These are phyloP conservation scores for Kickxella alabastrina DNA, from an alignment of 192 early-diverging fungal genomes.

Conservation along the genomic window DNA sequence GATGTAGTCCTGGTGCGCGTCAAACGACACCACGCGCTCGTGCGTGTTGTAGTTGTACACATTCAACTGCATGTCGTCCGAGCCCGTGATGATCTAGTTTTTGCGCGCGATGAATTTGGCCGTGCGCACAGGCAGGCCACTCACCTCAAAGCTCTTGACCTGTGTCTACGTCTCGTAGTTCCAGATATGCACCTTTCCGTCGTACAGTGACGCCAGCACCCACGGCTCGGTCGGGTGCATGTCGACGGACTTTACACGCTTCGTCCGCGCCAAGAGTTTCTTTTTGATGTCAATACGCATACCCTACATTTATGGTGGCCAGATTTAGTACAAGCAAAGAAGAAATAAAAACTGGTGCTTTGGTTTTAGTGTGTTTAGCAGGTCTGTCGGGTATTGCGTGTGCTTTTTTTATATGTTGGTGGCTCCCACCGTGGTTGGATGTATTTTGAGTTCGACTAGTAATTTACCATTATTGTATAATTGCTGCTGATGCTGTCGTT, in stretches of 20 bases:
- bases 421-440: no score
- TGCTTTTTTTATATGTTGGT: no score
- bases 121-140: slow-evolving; percentile 93
- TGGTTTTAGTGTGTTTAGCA: no score
- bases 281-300: slow-evolving; percentile 59
- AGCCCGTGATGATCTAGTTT: slow-evolving; percentile 93
- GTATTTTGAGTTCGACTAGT: neutral
- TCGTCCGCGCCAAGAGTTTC: slow-evolving; percentile 64
- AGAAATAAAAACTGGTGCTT: no score
- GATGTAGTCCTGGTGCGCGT: slow-evolving; percentile 97
- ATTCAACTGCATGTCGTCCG: slow-evolving; percentile 94
- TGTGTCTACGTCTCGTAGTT: slow-evolving; percentile 95
- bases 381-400: neutral
- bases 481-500: neutral
- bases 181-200: slow-evolving; percentile 94
- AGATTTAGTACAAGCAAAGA: slow-evolving; percentile 1
- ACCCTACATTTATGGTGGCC: slow-evolving; percentile 30
- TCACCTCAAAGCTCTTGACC: slow-evolving; percentile 96
- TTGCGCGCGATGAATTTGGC: slow-evolving; percentile 97
- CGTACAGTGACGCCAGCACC: slow-evolving; percentile 95
- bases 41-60: slow-evolving; percentile 99
- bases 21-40: slow-evolving; percentile 93
- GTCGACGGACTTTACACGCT: slow-evolving; percentile 97
- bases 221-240: slow-evolving; percentile 99
- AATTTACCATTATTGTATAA: neutral